phyloP scores from a whole-genome alignment of 2,329 filamentous ascomycete species.

The Paecilomyces dactylethromorphus region DNA sequence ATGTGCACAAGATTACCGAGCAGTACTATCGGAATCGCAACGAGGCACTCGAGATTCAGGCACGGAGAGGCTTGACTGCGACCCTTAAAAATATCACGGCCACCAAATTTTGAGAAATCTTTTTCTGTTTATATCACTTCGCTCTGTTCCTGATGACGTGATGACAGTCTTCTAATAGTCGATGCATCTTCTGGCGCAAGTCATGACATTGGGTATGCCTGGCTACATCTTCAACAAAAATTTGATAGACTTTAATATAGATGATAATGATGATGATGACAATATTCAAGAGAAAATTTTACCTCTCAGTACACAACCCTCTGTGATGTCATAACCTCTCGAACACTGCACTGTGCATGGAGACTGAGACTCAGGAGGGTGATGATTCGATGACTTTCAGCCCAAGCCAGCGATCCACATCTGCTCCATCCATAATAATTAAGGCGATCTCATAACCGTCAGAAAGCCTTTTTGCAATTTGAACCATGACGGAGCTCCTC shows the following conservation, averaged over 20 bases:
- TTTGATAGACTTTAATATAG: not conserved
- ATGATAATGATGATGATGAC: not conserved
- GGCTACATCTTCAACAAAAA: not conserved
- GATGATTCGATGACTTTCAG: no score
- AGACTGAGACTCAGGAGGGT: no score
- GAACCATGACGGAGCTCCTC: no score
- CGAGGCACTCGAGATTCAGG: conserved; percentile 28
- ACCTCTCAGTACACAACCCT: not conserved
- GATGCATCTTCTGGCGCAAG: not conserved
- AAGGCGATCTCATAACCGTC: no score
- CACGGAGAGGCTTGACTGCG: conserved; percentile 27
- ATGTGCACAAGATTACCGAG: conserved; percentile 27
- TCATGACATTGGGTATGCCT: not conserved
- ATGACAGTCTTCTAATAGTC: conserved; percentile 17
- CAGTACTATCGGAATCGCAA: conserved; percentile 34
- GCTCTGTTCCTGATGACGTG: conserved; percentile 36
- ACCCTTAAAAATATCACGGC: conserved; percentile 22
- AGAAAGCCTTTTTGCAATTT: no score
- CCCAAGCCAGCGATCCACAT: no score
- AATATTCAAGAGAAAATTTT: not conserved
- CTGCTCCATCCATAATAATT: no score
- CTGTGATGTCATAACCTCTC: not conserved
- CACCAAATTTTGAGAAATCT: conserved; percentile 7
- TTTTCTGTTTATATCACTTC: not conserved
- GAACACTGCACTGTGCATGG: not conserved